These are phyloP conservation scores for Macadamia tetraphylla DNA, from an alignment of 164 flowering plant species.

Conservation along the genomic window DNA sequence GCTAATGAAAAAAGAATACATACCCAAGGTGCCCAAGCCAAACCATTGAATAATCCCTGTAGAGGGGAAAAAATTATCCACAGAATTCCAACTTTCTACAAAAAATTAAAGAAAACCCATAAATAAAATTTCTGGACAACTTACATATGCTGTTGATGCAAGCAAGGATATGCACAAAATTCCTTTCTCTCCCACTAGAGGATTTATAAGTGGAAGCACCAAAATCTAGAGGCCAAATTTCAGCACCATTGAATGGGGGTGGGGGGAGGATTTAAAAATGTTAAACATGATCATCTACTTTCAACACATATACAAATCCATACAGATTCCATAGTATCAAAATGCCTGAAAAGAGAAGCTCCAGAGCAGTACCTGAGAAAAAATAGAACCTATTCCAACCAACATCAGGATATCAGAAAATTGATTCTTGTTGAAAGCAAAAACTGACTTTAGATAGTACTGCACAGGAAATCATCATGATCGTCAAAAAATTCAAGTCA, in stretches of 20 bases:
- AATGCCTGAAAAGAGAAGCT: neutral
- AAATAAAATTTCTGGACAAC: slow-evolving; percentile 15
- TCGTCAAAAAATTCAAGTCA: neutral
- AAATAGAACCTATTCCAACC: slow-evolving; percentile 83
- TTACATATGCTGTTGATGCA: slow-evolving; percentile 74
- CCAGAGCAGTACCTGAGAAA: slow-evolving; percentile 62
- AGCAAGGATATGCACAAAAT: slow-evolving; percentile 53
- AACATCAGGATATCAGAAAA: slow-evolving; percentile 67
- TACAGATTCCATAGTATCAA: neutral
- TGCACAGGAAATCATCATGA: slow-evolving; percentile 26
- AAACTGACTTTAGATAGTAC: slow-evolving; percentile 84
- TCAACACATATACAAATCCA: no score
- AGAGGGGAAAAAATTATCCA: slow-evolving; percentile 2
- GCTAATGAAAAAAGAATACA: slow-evolving; percentile 16
- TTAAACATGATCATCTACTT: no score
- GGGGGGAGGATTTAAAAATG: no score
- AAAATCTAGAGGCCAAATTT: slow-evolving; percentile 35
- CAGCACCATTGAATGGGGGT: no score
- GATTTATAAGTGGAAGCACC: slow-evolving; percentile 78
- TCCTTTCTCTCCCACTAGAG: slow-evolving; percentile 64
- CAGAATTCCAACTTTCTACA: neutral
- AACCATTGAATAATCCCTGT: slow-evolving; percentile 74
- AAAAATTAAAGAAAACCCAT: neutral
- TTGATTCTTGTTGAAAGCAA: slow-evolving; percentile 78
- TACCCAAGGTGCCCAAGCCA: slow-evolving; percentile 97